Evolutionary conservation across 805 yeast genomes (phyloP), one percentile per base, ranked within the genome.

Genomic region (Candida sphagnicola): DNA sequence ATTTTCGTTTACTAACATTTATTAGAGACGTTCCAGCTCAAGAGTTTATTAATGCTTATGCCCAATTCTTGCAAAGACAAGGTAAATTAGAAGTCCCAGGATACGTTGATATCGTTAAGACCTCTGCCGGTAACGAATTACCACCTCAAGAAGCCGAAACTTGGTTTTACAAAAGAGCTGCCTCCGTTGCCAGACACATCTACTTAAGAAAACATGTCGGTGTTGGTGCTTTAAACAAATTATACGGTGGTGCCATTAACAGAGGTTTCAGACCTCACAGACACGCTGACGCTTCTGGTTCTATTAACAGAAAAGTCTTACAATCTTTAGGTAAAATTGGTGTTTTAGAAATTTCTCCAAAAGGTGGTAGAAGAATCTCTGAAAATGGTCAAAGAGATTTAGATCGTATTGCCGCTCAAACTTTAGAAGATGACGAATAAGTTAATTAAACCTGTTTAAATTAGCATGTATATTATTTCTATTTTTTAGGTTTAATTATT

Each of bases 1-100:
- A 6, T 6, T 13, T 8, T 8, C 11, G 8, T 21, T 21, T 33
- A 33, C 35, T 33, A 33, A 33, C 35, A 34, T 32, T 35, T 63
- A 40, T n/a, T 59, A 89, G 96, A 85, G 99, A 93, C 97, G 99
- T 93, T 77, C 96, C 98, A 78, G 99, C 99, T 75, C 98, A 93
- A 85, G 95, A 87, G 58, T 93, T 93, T 80, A 91, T 93, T 77
- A 89, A 88, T 81, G 96, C 98, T 77, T 93, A 93, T 82, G 98
- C 99, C 66, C 86, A 86, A 72, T 93, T 93, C 87, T 86, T 93
- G 77, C 98, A 93, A 82, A 89, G 98, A 78, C 99, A 95, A 81
- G 99, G 98, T 82, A 90, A 89, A 77, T 84, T 93, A 70, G 98
- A 91, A 74, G 93, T 93, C 65, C 99, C 99, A 80, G 96, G 96